phyloP scores from a whole-genome alignment of 2,329 filamentous ascomycete genomes.

The Lasiodiplodia sp. region DNA sequence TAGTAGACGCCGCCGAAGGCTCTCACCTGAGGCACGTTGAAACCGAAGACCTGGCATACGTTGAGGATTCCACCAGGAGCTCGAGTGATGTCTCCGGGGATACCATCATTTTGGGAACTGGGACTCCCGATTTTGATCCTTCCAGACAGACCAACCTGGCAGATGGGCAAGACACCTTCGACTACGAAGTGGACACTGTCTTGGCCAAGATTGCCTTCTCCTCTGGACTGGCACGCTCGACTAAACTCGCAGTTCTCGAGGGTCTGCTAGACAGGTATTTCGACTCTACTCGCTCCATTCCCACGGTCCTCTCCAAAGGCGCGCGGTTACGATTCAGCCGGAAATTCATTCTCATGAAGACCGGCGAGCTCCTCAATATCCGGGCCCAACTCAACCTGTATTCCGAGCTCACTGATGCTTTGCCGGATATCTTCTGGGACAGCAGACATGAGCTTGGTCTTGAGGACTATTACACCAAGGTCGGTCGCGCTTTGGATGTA shows the following conservation, averaged over 20 bases:
- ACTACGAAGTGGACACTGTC: slow-evolving; percentile 64
- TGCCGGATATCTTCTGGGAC: slow-evolving; percentile 98
- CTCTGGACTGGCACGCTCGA: slow-evolving; percentile 88
- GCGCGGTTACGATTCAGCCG: slow-evolving; percentile 66
- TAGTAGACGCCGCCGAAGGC: slow-evolving; percentile 78
- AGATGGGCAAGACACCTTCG: slow-evolving; percentile 18
- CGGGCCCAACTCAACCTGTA: slow-evolving; percentile 95
- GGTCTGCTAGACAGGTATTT: slow-evolving; percentile 84
- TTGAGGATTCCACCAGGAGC: slow-evolving; percentile 75
- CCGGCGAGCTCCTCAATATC: slow-evolving; percentile 86
- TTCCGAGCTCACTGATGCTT: slow-evolving; percentile 91
- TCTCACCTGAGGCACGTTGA: slow-evolving; percentile 77
- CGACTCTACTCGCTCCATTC: slow-evolving; percentile 82
- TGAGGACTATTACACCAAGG: slow-evolving; percentile 94
- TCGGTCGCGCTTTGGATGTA: slow-evolving; percentile 88
- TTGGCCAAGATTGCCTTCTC: slow-evolving; percentile 97
- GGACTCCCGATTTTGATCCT: slow-evolving; percentile 46
- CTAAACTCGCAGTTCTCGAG: slow-evolving; percentile 92
- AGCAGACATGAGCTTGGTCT: slow-evolving; percentile 85
- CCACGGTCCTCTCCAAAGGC: slow-evolving; percentile 75
- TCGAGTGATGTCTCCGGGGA: slow-evolving; percentile 83
- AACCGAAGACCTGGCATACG: slow-evolving; percentile 88
- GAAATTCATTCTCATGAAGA: slow-evolving; percentile 88
- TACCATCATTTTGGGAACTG: slow-evolving; percentile 86
- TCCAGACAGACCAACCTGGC: slow-evolving; percentile 52